Percentiles rank a stretch among this genome's conserved stretches.
phyloP scores from a whole-genome alignment of 345 rosid species.

The Citrus cavaleriei region DNA sequence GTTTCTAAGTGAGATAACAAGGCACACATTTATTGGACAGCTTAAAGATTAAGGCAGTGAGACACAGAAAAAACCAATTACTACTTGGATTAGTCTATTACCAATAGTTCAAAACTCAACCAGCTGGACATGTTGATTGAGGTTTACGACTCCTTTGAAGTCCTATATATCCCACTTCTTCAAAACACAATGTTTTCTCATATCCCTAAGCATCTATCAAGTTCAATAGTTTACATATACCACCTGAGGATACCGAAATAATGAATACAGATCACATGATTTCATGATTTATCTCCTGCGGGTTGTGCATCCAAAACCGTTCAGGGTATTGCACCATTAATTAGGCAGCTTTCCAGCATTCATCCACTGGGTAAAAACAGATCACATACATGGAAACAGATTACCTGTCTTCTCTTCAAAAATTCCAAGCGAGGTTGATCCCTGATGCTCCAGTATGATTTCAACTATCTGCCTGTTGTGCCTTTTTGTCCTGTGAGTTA shows the following conservation, averaged over 20 bases:
- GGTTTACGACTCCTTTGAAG: conserved; percentile 1
- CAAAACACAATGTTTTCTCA: not conserved
- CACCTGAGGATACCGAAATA: not conserved
- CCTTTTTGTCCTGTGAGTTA: conserved; percentile 52
- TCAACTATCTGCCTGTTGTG: conserved; percentile 43
- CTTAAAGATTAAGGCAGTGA: not conserved
- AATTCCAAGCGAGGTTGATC: conserved; percentile 26
- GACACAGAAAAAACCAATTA: not conserved
- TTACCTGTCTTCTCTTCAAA: conserved; percentile 36
- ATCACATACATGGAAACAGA: conserved; percentile 14
- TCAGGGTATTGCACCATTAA: not conserved
- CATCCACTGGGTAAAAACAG: not conserved
- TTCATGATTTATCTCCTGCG: not conserved
- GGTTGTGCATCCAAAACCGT: not conserved
- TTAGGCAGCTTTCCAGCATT: not conserved
- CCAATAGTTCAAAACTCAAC: not conserved
- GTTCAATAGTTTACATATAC: not conserved
- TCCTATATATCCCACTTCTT: not conserved
- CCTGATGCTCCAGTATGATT: conserved; percentile 30
- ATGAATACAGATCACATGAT: not conserved
- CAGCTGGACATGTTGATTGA: not conserved
- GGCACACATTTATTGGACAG: not conserved
- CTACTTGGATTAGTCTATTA: not conserved
- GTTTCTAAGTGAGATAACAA: not conserved
- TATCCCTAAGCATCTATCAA: not conserved